Base-by-base conservation (phyloP, 257 asterid genomes). In the Penstemon barbatus region DNA sequence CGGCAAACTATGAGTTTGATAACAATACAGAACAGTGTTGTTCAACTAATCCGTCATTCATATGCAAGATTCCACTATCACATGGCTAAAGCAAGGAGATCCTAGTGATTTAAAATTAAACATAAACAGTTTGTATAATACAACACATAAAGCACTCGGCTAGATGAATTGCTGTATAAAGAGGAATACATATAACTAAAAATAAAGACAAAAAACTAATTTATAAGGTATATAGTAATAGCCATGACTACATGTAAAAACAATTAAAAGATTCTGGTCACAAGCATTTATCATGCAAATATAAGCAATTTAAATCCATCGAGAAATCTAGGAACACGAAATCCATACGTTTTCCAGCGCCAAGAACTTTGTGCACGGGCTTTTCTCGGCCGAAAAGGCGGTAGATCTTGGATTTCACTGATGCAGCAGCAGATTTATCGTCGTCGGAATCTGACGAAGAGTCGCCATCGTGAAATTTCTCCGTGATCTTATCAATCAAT, bases 331-430 rank as follows among this genome's bases (percentile, higher is more conserved):
- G 33, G 3, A 25, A 61, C 15, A 37, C 11, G 45, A 36, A 57
- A 51, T 38, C 44, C 84, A 63, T 89, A 92, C 98, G 86, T 74
- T 92, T 92, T 79, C 98, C 98, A 44, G 96, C 96, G 71, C 98
- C 97, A 6, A 92, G 79, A 71, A 87, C 88, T 83, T 79, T 80
- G 80, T 89, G 96, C 38, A 92, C 83, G 5, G 98, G 97, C 84
- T 61, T 84, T 68, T 89, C 96, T 4, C 97, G 85, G 72, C 96
- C 98, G 53, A 89, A 92, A n/a, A 89, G 75, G 46, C 98, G 96
- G 76, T 92, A 92, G 89, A 92, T 83, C 89, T 84, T 86, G 44
- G 85, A 70, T 75, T 91, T 91, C 58, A 72, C 81, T 8, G 77
- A 71, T 7, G 74, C 70, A 18, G 78, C 82, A 8, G 87, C 63